phyloP scores from a whole-genome alignment of 768 basidiomycete genomes.

The Kwoniella pini region DNA sequence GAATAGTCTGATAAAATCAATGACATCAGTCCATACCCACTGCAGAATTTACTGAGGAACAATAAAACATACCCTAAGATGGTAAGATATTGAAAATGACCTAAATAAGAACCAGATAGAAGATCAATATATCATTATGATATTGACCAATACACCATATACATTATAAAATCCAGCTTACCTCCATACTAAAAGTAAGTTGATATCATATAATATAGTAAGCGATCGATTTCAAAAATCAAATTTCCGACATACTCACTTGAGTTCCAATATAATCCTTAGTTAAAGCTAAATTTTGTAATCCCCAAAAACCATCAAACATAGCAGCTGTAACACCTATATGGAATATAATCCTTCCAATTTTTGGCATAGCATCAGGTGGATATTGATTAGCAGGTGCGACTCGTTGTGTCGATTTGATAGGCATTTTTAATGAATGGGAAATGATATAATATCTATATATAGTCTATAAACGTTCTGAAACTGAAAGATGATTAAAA shows the following conservation, averaged over 20 bases:
- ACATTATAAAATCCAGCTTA: slow-evolving; percentile 12
- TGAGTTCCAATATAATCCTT: slow-evolving; percentile 35
- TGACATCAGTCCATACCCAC: too few species aligned
- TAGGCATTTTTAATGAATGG: background rate
- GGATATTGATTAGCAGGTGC: slow-evolving; percentile 13
- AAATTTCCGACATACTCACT: too few species aligned
- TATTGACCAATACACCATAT: background rate
- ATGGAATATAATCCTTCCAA: slow-evolving; percentile 43
- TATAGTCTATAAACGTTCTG: background rate
- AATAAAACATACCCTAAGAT: slow-evolving; percentile 66
- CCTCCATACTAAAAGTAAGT: slow-evolving; percentile 43
- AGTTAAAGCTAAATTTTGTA: slow-evolving; percentile 28
- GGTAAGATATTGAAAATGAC: slow-evolving; percentile 72
- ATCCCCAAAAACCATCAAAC: slow-evolving; percentile 44
- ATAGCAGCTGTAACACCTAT: slow-evolving; percentile 37
- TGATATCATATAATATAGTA: too few species aligned
- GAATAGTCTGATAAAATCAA: slow-evolving; percentile 46
- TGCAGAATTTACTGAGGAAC: too few species aligned
- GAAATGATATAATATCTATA: background rate
- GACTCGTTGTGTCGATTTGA: slow-evolving; percentile 14
- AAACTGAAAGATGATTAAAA: too few species aligned
- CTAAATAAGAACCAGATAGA: slow-evolving; percentile 42
- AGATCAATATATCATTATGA: background rate
- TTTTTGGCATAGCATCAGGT: slow-evolving; percentile 30
- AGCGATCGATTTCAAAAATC: too few species aligned